phyloP scores from a whole-genome alignment of 2,329 filamentous ascomycete species.

The Penicillium sp. region DNA sequence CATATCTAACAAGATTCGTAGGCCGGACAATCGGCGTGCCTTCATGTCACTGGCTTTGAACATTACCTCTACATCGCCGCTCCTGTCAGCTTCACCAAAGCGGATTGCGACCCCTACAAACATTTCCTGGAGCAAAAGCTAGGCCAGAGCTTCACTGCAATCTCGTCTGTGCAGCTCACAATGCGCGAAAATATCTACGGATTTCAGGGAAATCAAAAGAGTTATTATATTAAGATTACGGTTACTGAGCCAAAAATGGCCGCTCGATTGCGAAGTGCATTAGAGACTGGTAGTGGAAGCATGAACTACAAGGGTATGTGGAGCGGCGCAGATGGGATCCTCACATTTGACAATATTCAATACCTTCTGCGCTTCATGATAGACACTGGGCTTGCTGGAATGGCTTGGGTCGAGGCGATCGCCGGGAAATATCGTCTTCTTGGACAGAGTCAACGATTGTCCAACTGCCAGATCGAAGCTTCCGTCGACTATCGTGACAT shows the following conservation, averaged over 20 bases:
- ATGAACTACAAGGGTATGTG: constrained; percentile 90
- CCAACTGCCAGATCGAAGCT: constrained; percentile 94
- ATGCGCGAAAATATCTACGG: constrained; percentile 87
- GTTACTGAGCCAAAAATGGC: constrained; percentile 84
- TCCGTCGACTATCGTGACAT: constrained; percentile 72
- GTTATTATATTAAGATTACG: constrained; percentile 85
- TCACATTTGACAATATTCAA: constrained; percentile 93
- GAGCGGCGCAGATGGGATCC: constrained; percentile 62
- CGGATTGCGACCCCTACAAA: constrained; percentile 70
- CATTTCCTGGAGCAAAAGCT: constrained; percentile 70
- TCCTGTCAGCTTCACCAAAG: constrained; percentile 66
- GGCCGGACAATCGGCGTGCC: constrained; percentile 77
- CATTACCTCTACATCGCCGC: constrained; percentile 94
- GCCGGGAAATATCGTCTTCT: constrained; percentile 65
- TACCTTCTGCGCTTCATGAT: constrained; percentile 97
- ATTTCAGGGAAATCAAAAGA: constrained; percentile 86
- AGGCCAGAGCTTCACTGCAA: constrained; percentile 62
- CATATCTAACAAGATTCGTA: constrained; percentile 22
- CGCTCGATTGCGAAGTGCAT: constrained; percentile 60
- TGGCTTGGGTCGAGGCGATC: constrained; percentile 93
- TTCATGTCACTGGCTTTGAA: constrained; percentile 91
- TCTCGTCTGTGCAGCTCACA: constrained; percentile 71
- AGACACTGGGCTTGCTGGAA: constrained; percentile 83
- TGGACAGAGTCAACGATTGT: constrained; percentile 59
- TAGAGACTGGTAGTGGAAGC: constrained; percentile 56